These are phyloP conservation scores for Erodium texanum DNA, from an alignment of 441 rosid species.

Conservation along the genomic window DNA sequence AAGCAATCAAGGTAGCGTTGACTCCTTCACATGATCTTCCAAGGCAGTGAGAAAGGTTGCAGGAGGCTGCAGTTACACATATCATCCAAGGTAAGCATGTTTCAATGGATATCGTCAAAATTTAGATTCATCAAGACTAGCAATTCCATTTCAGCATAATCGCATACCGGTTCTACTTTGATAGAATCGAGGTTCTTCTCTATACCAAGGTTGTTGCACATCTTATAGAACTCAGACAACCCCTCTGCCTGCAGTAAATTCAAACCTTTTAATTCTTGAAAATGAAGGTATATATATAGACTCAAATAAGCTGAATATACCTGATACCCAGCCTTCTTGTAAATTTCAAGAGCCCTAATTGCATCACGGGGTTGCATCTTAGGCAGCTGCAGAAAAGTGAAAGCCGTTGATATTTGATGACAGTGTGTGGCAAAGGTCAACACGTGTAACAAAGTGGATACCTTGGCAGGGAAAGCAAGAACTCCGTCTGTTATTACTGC, in stretches of 20 bases:
- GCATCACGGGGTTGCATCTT: conserved; percentile 45
- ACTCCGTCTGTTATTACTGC: conserved; percentile 42
- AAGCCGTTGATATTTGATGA: background rate
- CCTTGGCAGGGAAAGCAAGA: conserved; percentile 40
- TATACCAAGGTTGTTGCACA: conserved; percentile 28
- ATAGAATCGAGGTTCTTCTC: conserved; percentile 28
- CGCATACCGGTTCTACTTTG: conserved; percentile 33
- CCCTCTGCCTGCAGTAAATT: conserved; percentile 30
- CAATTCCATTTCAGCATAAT: background rate
- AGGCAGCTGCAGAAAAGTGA: conserved; percentile 29
- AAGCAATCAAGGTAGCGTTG: conserved; percentile 21
- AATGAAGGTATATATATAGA: background rate
- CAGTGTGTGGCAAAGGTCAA: background rate
- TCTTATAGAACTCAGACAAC: conserved; percentile 39
- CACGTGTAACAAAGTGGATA: no score
- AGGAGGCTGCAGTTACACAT: conserved; percentile 32
- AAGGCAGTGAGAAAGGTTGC: conserved; percentile 35
- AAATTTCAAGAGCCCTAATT: conserved; percentile 37
- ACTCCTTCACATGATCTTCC: conserved; percentile 41
- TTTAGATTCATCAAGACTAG: background rate
- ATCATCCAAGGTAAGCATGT: conserved; percentile 9
- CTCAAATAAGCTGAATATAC: conserved; percentile 11
- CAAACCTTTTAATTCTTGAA: background rate
- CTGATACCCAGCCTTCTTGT: conserved; percentile 40
- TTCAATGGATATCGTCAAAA: background rate